These are phyloP conservation scores for Phytophthora crassamura DNA, from an alignment of 352 stramenopile species.

Conservation along the genomic window DNA sequence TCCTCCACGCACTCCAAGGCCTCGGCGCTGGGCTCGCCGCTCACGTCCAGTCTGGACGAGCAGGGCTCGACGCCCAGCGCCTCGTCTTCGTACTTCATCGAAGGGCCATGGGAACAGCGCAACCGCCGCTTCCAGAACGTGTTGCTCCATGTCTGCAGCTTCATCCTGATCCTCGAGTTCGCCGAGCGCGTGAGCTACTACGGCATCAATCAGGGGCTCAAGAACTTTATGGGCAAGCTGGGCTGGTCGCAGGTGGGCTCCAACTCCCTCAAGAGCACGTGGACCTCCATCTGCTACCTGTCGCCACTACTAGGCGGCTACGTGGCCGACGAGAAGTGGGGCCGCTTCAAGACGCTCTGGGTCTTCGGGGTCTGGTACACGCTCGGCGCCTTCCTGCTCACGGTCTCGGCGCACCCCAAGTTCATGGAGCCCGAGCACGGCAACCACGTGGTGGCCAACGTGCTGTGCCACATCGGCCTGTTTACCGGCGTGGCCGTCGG, in stretches of 20 bases:
- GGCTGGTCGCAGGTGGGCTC: constrained; percentile 80
- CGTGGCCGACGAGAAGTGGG: constrained; percentile 88
- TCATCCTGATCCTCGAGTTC: constrained; percentile 90
- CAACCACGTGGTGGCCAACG: constrained; percentile 61
- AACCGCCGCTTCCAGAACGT: constrained; percentile 85
- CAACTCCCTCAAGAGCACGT: constrained; percentile 90
- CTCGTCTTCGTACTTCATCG: constrained; percentile 78
- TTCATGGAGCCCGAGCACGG: constrained; percentile 51
- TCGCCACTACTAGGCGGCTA: constrained; percentile 85
- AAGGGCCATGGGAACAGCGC: constrained; percentile 80
- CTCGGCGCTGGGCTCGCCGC: constrained; percentile 46
- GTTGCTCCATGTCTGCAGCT: constrained; percentile 83
- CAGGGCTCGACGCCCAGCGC: constrained; percentile 50
- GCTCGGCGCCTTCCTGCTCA: constrained; percentile 70
- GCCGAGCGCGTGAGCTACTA: constrained; percentile 88
- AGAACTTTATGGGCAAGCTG: constrained; percentile 87
- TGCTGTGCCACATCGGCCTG: constrained; percentile 77
- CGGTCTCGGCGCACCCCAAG: constrained; percentile 65
- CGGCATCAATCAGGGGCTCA: constrained; percentile 88
- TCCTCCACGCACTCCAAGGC: constrained; percentile 63
- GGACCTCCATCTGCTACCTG: constrained; percentile 89
- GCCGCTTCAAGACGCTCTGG: constrained; percentile 83
- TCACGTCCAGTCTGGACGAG: constrained; percentile 48
- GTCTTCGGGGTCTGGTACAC: constrained; percentile 88
- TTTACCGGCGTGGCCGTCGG: constrained; percentile 80